Base-by-base conservation (phyloP, 352 stramenopile species). In the Thalassiosira livingstoniorum region DNA sequence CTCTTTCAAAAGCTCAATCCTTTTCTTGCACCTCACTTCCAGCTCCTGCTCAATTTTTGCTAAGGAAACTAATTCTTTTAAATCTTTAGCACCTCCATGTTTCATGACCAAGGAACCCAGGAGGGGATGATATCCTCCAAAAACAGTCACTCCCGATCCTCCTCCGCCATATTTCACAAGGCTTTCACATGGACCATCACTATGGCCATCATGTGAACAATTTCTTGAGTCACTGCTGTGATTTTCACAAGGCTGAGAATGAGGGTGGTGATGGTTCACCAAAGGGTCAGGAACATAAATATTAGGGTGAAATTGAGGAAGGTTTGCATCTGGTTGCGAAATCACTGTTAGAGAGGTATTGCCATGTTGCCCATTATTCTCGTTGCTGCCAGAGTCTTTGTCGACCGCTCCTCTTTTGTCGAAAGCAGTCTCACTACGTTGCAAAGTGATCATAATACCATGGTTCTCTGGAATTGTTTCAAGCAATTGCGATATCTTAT, bases 81-180 rank as follows among this genome's bases (percentile, higher is more conserved):
- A 63, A 80, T 94, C 90, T 54, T 92, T 92, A 54, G 85, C 68
- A 21, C 86, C 87, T 1, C 85, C 90, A 61, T 94, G 90, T 65
- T 94, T 94, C 87, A 94, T 92, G 2, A 94, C 90, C 43, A 94
- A 66, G 51, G 72, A 55, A 11, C 87, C 87, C 7, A 92, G 69
- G 61, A 82, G 31, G 15, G 86, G 81, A 84, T 90, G 78, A 51
- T 84, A 70, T 43, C 87, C 90, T n/a, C 70, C 69, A 85, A 94
- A 94, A 1, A 94, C 87, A 37, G 43, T 75, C 1, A 73, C 69
- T 61, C 64, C 74, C 32, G 55, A 63, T 51, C 87, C 87, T 37
- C 87, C 87, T 47, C 78, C 74, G 11, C 90, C 78, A 32, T 80
- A 77, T 51, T 71, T 60, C 3, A 85, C 60, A 42, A 85, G 53